Conservation (phyloP, 208 protist species). For the Naegleria lovaniensis region DNA sequence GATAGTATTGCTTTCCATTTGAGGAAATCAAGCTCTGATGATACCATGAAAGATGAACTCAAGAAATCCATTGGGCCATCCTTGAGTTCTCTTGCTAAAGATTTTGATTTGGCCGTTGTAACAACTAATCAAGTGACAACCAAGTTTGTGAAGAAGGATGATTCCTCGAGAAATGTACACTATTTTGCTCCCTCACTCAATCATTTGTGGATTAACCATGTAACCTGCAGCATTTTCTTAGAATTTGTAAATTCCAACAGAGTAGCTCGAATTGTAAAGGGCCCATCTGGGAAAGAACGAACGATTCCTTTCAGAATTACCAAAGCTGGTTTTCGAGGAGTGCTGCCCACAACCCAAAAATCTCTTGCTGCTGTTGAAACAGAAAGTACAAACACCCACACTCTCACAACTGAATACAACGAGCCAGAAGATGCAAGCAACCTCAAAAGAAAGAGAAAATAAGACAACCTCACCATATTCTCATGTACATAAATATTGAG, state of each 20-base stretch:
- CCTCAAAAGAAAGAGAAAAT: not conserved
- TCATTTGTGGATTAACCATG: not conserved
- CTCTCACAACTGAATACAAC: not conserved
- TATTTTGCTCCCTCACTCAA: not conserved
- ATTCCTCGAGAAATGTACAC: not conserved
- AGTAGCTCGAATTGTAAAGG: not conserved
- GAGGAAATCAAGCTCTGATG: constrained; percentile 29
- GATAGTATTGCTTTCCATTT: constrained; percentile 78
- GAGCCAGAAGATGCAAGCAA: not conserved
- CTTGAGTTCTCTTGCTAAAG: constrained; percentile 51
- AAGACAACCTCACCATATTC: not conserved
- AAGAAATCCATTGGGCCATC: constrained; percentile 55
- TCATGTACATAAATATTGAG: not conserved
- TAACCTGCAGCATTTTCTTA: not conserved
- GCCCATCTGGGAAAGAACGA: not conserved
- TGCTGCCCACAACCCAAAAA: not conserved
- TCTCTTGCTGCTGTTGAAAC: not conserved
- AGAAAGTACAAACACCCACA: not conserved
- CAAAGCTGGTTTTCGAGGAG: not conserved
- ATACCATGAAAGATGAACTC: constrained; percentile 46
- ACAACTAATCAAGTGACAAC: constrained; percentile 77
- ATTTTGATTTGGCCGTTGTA: constrained; percentile 53
- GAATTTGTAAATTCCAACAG: not conserved
- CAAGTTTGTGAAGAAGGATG: not conserved
- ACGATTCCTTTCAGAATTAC: not conserved